Evolutionary conservation across 2,329 filamentous ascomycete species (phyloP).

Genomic region (Cordyceps farinosa): DNA sequence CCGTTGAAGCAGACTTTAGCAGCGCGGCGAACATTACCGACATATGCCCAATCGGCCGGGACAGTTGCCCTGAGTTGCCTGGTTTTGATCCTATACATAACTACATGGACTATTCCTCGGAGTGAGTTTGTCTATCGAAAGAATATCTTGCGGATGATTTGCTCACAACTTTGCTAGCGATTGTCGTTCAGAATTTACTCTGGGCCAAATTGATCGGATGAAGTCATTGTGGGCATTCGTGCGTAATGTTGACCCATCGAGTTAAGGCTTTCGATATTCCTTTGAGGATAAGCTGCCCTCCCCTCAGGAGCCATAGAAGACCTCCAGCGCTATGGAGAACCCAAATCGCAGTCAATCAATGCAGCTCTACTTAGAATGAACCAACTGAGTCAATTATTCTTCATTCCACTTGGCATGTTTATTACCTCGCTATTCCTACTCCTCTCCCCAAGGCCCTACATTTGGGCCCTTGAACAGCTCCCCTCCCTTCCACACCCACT

Average conservation of each 20-base stretch:
- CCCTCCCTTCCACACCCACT: constrained; percentile 42
- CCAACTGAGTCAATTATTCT: too few species aligned
- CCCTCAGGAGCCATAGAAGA: too few species aligned
- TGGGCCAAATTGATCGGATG: not conserved
- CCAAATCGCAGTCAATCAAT: too few species aligned
- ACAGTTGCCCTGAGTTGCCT: constrained; percentile 31
- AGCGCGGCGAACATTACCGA: not conserved
- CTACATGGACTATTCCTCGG: constrained; percentile 36
- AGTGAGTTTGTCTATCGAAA: not conserved
- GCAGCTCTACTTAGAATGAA: too few species aligned
- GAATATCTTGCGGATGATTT: not conserved
- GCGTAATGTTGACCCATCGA: constrained; percentile 31
- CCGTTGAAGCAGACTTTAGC: not conserved
- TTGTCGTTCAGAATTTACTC: not conserved
- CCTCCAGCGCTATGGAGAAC: too few species aligned
- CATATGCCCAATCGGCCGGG: constrained; percentile 36
- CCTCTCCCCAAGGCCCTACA: constrained; percentile 37
- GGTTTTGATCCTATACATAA: constrained; percentile 37
- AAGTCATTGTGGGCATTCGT: not conserved
- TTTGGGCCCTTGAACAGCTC: constrained; percentile 39
- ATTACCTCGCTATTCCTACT: constrained; percentile 10
- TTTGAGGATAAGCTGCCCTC: too few species aligned
- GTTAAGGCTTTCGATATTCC: too few species aligned
- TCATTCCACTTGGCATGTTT: too few species aligned
- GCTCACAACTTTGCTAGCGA: not conserved